These are phyloP conservation scores for Verticillium isaacii DNA, from an alignment of 2,329 filamentous ascomycete species.

Conservation along the genomic window DNA sequence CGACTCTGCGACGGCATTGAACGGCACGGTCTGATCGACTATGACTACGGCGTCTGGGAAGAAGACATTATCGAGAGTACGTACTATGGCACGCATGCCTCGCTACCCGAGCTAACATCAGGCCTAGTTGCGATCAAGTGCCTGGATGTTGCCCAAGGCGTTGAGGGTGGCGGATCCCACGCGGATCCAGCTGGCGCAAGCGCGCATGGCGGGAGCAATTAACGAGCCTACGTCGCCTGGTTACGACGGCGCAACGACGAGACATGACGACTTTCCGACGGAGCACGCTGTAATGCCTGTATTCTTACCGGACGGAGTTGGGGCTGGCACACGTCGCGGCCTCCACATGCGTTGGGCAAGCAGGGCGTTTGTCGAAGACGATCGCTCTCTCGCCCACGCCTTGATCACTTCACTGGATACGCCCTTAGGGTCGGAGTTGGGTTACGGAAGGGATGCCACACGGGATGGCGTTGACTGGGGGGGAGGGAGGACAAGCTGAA, in stretches of 20 bases:
- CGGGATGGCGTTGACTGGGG: background rate
- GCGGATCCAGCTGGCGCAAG: background rate
- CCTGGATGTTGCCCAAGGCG: constrained; percentile 39
- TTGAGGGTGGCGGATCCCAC: constrained; percentile 24
- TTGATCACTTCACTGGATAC: background rate
- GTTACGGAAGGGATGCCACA: constrained; percentile 1
- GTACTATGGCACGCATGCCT: constrained; percentile 25
- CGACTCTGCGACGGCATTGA: constrained; percentile 82
- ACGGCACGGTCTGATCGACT: constrained; percentile 90
- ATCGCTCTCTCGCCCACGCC: background rate
- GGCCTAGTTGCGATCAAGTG: constrained; percentile 29
- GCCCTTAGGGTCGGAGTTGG: background rate
- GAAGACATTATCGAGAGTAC: constrained; percentile 82
- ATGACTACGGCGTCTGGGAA: constrained; percentile 95
- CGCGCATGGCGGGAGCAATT: background rate
- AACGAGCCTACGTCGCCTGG: background rate
- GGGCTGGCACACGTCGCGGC: background rate
- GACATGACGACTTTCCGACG: background rate
- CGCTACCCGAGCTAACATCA: constrained; percentile 3
- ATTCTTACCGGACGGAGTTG: background rate
- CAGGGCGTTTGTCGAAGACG: background rate
- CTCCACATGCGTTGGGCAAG: background rate
- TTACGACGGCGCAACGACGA: background rate
- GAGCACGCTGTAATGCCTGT: background rate
- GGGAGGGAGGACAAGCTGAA: background rate